Evolutionary conservation across 371 early-diverging fungal genomes (phyloP), one percentile per base, ranked within the genome.

Genomic region (Apophysomyces trapeziformis): DNA sequence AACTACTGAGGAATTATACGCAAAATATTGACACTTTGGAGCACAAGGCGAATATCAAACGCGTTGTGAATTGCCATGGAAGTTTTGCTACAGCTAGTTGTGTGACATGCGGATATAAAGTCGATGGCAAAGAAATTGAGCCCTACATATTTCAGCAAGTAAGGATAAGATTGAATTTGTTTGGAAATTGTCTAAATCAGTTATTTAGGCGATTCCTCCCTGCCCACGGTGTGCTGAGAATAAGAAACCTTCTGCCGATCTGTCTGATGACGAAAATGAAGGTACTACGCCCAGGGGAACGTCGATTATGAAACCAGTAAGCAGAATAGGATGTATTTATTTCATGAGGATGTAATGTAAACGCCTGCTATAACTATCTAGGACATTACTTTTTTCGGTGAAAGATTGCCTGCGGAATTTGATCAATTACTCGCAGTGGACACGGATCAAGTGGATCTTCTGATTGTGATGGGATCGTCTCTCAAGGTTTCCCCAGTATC

Each of bases 1-100:
- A 94, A 72, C 82, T 96, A 46, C 72, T 98, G 36, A 84, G 97
- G 58, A 95, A 98, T 67, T 99, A 99, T 72, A 98, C 99, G 4
- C 99, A 99, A 68, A 99, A 99, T 70, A 98, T 99, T 56, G 99
- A 99, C 76, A 96, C 96, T 0, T 75, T 99, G 43, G 99, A 99
- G 77, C 91, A 93, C 57, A 88, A 87, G 41, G 93, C 96, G 5
- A 96, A 97, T 11, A 94, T 99, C 46, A 75, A 86, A 36, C 76
- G 77, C 2, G 89, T 97, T 4, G 83, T 97, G 8, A 93, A 95
- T 60, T 96, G 96, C 66, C 98, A 98, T 72, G 98, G 95, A 66
- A 83, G 95, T 18, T 97, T 97, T 85, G 94, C 94, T 6, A 90
- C 95, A 1, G 96, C 96, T 0, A 87, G 87, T n/a, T 97, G 97